Conservation (phyloP, 2,329 filamentous ascomycete species). For the Sporothrix humicola region DNA sequence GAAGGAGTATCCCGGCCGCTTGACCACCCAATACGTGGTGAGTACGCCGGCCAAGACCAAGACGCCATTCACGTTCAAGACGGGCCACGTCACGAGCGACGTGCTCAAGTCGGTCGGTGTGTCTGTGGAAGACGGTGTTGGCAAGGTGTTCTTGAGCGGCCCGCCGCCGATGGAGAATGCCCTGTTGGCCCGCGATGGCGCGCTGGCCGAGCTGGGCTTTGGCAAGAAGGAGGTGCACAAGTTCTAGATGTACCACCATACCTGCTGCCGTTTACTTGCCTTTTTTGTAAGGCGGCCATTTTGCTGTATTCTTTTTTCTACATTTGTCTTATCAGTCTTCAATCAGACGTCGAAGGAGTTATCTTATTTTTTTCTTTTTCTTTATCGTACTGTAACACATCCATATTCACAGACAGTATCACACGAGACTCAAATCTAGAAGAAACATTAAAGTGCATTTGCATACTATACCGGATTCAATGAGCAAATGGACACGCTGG, state of each 20-base stretch:
- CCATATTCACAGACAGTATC: too few species aligned
- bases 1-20: constrained; percentile 57
- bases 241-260: constrained; percentile 48
- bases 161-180: constrained; percentile 69
- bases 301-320: too few species aligned
- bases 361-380: background rate
- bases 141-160: constrained; percentile 71
- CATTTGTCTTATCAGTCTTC: too few species aligned
- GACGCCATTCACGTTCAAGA: constrained; percentile 47
- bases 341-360: too few species aligned
- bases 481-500: background rate
- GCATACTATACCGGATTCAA: background rate
- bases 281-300: background rate
- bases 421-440: too few species aligned
- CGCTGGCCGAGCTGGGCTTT: constrained; percentile 64
- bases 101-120: constrained; percentile 58
- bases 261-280: too few species aligned
- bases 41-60: constrained; percentile 50
- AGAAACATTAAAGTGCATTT: too few species aligned
- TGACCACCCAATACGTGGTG: constrained; percentile 64
- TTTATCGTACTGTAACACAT: background rate
- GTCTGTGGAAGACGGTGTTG: constrained; percentile 37
- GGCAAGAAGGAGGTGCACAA: constrained; percentile 62
- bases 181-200: constrained; percentile 57
- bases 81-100: constrained; percentile 63